phyloP scores from a whole-genome alignment of 2,329 filamentous ascomycete genomes.

The Apiospora saccharicola region DNA sequence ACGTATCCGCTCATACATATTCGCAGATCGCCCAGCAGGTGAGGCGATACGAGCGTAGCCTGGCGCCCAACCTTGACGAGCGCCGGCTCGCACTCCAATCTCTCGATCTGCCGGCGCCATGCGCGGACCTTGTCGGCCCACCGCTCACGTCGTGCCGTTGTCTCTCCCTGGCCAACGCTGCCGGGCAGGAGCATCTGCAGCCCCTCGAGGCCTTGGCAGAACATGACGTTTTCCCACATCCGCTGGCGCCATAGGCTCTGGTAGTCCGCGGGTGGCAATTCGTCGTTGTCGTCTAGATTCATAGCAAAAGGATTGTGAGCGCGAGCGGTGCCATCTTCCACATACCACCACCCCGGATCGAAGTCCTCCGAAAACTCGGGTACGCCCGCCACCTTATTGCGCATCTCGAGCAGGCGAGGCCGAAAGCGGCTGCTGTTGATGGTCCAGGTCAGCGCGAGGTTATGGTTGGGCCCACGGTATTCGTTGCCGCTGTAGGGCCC shows the following conservation, averaged over 20 bases:
- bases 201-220: slow-evolving; percentile 32
- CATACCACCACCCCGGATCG: slow-evolving; percentile 20
- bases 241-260: slow-evolving; percentile 24
- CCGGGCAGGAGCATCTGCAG: slow-evolving; percentile 28
- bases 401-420: slow-evolving; percentile 25
- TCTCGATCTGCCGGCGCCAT: slow-evolving; percentile 30
- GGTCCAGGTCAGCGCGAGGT: slow-evolving; percentile 25
- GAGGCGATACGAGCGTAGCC: slow-evolving; percentile 31
- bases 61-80: slow-evolving; percentile 13
- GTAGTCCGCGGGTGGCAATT: no score
- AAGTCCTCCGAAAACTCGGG: slow-evolving; percentile 25
- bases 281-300: no score
- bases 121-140: slow-evolving; percentile 29
- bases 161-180: background rate
- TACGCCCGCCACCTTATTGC: slow-evolving; percentile 18
- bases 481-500: slow-evolving; percentile 8
- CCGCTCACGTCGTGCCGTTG: background rate
- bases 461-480: slow-evolving; percentile 15
- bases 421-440: slow-evolving; percentile 26
- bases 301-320: no score
- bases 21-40: slow-evolving; percentile 29
- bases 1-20: slow-evolving; percentile 24
- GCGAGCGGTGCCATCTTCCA: no score
- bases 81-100: slow-evolving; percentile 27
- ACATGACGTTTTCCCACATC: slow-evolving; percentile 29